Evolutionary conservation across 768 basidiomycete genomes (phyloP), one percentile per base, ranked within the genome.

Genomic region (Leccinum rimulosum): DNA sequence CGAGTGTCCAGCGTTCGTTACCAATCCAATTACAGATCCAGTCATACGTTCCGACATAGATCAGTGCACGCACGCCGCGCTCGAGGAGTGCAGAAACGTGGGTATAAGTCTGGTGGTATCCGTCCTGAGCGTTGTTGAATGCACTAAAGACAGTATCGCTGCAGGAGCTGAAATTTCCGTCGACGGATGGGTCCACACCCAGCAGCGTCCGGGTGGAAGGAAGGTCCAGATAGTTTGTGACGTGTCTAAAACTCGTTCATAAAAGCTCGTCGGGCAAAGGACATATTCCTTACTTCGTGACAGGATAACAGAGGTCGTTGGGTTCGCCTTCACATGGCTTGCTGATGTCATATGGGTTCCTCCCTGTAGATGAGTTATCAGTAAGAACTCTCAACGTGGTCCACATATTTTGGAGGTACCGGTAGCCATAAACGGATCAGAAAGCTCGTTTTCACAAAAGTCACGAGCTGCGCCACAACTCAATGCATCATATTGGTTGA

Each of bases 1-100:
- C 76, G 52, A 89, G 82, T 7, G 87, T 82, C 91, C 91, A 93
- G 45, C 84, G 76, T 66, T 83, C 83, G 73, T 93, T 93, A 15
- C 87, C 85, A 28, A 89, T 74, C 83, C 84, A 89, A 68, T 91
- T 89, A 68, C 89, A 91, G 61, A 87, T 87, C 87, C 87, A 90
- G 66, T 89, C 87, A 62, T 86, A 87, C 48, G 84, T 87, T 19
- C 88, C 88, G 1, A 85, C 86, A 62, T 91, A 91, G 50, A 88
- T 85, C 45, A 93, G 79, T 38, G 91, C 75, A 6, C 85, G 82
- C 19, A 95, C 73, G 1, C 87, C 87, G n/a, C 89, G 82, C 59
- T 93, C 90, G 9, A 93, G 81, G 40, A 93, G 81, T 11, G 58
- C 71, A 19, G 77, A 69, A 61, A 82, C 66, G 56, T 82, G 78